A percentile compares a stretch with the other conserved stretches of the same genome.
phyloP scores from a whole-genome alignment of 495 filamentous ascomycete species.

The Chaetomium tenue region DNA sequence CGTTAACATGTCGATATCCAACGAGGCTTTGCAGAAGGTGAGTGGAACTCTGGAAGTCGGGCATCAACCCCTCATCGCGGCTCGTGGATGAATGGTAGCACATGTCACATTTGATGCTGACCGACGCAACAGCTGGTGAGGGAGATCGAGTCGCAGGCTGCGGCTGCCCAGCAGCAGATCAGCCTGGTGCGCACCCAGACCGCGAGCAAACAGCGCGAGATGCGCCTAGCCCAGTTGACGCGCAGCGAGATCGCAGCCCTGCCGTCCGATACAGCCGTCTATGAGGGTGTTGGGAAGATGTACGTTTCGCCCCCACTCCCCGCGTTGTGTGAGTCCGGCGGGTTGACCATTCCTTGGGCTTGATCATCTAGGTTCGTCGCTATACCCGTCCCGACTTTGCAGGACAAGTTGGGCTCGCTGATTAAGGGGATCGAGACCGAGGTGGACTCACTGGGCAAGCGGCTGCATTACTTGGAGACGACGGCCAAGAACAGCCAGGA shows the following conservation, averaged over 20 bases:
- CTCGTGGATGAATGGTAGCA: no score
- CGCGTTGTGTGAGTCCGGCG: background rate
- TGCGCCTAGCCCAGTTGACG: conserved; percentile 85
- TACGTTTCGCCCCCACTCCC: conserved; percentile 43
- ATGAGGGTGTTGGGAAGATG: conserved; percentile 98
- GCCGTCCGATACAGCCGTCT: conserved; percentile 77
- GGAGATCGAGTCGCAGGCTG: conserved; percentile 88
- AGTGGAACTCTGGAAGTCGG: conserved; percentile 19
- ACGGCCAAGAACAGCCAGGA: conserved; percentile 90
- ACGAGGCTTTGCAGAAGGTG: conserved; percentile 93
- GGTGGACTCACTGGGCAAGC: conserved; percentile 77
- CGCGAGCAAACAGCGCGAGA: conserved; percentile 80
- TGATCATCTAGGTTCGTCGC: conserved; percentile 80
- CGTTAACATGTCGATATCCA: conserved; percentile 83
- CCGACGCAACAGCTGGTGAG: conserved; percentile 67
- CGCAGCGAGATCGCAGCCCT: conserved; percentile 74
- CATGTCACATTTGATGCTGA: background rate
- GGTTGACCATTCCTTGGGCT: background rate
- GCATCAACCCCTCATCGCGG: conserved; percentile 1
- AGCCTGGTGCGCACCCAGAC: conserved; percentile 82
- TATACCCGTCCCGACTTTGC: conserved; percentile 67
- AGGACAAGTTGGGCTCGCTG: conserved; percentile 73
- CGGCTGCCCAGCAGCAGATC: conserved; percentile 88
- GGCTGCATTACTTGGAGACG: conserved; percentile 89
- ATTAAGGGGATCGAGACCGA: conserved; percentile 72